phyloP scores from a whole-genome alignment of 2,329 filamentous ascomycete species.

The Penicillium paneum region DNA sequence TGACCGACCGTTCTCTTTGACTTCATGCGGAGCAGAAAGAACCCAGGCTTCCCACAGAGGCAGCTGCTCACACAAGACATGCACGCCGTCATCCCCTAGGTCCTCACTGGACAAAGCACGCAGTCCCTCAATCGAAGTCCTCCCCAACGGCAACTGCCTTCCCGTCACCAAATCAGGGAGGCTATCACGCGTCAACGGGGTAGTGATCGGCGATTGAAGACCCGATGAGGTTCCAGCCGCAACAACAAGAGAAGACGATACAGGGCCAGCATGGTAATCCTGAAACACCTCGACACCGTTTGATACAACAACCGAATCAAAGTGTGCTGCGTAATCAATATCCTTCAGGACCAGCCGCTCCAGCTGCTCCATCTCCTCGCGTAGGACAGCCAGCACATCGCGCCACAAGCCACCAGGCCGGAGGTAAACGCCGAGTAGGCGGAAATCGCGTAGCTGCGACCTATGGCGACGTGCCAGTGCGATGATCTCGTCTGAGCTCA shows the following conservation, averaged over 20 bases:
- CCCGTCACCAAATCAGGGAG: neutral
- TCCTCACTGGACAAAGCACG: slow-evolving; percentile 29
- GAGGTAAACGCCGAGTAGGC: slow-evolving; percentile 60
- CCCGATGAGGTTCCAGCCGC: slow-evolving; percentile 14
- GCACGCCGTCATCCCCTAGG: slow-evolving; percentile 37
- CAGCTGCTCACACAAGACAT: slow-evolving; percentile 33
- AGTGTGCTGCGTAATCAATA: slow-evolving; percentile 58
- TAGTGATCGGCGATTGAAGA: neutral
- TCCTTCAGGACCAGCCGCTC: slow-evolving; percentile 62
- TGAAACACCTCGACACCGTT: slow-evolving; percentile 20
- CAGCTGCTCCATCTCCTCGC: slow-evolving; percentile 55
- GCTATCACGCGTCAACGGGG: neutral
- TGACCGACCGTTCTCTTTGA: neutral
- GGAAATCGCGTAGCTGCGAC: slow-evolving; percentile 56
- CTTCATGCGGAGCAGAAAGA: slow-evolving; percentile 22
- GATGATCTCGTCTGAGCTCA: slow-evolving; percentile 61
- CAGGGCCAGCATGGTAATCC: neutral
- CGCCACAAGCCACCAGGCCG: slow-evolving; percentile 60
- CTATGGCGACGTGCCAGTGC: slow-evolving; percentile 55
- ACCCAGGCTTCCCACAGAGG: slow-evolving; percentile 42
- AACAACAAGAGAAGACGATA: slow-evolving; percentile 18
- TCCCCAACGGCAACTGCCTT: slow-evolving; percentile 7
- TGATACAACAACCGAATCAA: slow-evolving; percentile 43
- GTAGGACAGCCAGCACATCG: slow-evolving; percentile 57
- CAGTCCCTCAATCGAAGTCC: slow-evolving; percentile 25